These are phyloP conservation scores for Stagonosporopsis rhizophila DNA, from an alignment of 2,329 filamentous ascomycete species.

Conservation along the genomic window DNA sequence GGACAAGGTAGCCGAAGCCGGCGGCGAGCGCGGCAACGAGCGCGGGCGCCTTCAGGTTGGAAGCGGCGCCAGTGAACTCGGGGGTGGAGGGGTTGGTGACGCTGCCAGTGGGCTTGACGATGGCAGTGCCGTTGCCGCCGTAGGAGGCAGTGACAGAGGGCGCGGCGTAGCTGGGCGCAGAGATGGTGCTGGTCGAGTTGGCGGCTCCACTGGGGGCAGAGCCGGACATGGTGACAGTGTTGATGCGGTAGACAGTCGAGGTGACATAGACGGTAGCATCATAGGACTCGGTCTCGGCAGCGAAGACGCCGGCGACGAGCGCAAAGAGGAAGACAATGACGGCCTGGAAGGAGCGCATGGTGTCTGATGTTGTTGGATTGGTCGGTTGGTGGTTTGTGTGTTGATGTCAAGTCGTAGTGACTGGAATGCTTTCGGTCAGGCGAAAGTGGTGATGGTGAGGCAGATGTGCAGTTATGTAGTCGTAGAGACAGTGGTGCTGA, in stretches of 20 bases:
- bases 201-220: slow-evolving; percentile 31
- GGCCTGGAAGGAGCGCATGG: slow-evolving; percentile 47
- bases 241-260: slow-evolving; percentile 48
- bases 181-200: slow-evolving; percentile 46
- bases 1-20: slow-evolving; percentile 44
- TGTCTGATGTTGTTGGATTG: slow-evolving; percentile 25
- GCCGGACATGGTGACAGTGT: slow-evolving; percentile 47
- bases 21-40: slow-evolving; percentile 40
- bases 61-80: slow-evolving; percentile 45
- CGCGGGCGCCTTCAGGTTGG: slow-evolving; percentile 41
- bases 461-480: slow-evolving; percentile 20
- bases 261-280: slow-evolving; percentile 49
- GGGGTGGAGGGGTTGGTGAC: slow-evolving; percentile 22
- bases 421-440: slow-evolving; percentile 2
- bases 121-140: slow-evolving; percentile 29
- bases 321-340: slow-evolving; percentile 45
- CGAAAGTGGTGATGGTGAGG: slow-evolving; percentile 5
- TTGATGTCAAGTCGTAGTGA: slow-evolving; percentile 10
- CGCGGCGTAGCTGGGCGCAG: slow-evolving; percentile 22
- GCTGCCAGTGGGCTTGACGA: slow-evolving; percentile 27
- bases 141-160: slow-evolving; percentile 22
- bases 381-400: slow-evolving; percentile 14
- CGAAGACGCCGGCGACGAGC: slow-evolving; percentile 42
- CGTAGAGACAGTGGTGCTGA: slow-evolving; percentile 20
- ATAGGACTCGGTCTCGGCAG: slow-evolving; percentile 34